Conservation (phyloP, 23 red algal species). For the Porphyridium purpureum region DNA sequence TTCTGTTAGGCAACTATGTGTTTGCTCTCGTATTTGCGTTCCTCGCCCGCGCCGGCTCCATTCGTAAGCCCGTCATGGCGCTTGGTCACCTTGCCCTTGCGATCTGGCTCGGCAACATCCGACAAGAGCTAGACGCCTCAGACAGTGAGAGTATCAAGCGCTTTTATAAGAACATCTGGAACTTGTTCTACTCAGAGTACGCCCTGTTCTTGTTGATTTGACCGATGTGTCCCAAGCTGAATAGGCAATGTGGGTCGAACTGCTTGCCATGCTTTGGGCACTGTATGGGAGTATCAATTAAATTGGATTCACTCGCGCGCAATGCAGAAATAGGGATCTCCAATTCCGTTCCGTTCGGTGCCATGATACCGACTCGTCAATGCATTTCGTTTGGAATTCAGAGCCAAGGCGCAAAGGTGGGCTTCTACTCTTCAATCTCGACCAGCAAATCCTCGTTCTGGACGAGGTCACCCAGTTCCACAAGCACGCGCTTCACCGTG, state of each 20-base stretch:
- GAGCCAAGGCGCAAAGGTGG: too few species aligned
- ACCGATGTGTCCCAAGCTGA: too few species aligned
- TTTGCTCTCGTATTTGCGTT: constrained; percentile 23
- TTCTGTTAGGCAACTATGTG: constrained; percentile 41
- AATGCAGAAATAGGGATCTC: too few species aligned
- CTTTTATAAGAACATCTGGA: constrained; percentile 78
- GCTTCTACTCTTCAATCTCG: not conserved
- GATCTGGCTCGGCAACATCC: constrained; percentile 3
- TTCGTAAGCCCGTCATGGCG: constrained; percentile 3
- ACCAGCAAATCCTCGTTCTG: constrained; percentile 3
- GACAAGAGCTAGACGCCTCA: constrained; percentile 8
- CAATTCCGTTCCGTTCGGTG: too few species aligned
- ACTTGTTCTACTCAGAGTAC: constrained; percentile 81
- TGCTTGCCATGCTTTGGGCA: too few species aligned
- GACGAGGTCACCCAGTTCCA: constrained; percentile 1
- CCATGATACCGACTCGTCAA: too few species aligned
- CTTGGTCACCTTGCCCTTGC: constrained; percentile 33
- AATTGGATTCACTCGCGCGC: too few species aligned
- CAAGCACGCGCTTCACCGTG: not conserved
- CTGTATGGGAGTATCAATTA: too few species aligned
- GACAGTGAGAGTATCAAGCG: constrained; percentile 14
- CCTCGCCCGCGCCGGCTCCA: constrained; percentile 9
- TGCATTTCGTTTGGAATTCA: too few species aligned
- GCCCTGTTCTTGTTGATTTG: too few species aligned
- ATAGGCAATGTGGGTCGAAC: too few species aligned